Evolutionary conservation across 2,329 filamentous ascomycete genomes (phyloP), one percentile per base, ranked within the genome.

Genomic region (Colletotrichum eleusines): DNA sequence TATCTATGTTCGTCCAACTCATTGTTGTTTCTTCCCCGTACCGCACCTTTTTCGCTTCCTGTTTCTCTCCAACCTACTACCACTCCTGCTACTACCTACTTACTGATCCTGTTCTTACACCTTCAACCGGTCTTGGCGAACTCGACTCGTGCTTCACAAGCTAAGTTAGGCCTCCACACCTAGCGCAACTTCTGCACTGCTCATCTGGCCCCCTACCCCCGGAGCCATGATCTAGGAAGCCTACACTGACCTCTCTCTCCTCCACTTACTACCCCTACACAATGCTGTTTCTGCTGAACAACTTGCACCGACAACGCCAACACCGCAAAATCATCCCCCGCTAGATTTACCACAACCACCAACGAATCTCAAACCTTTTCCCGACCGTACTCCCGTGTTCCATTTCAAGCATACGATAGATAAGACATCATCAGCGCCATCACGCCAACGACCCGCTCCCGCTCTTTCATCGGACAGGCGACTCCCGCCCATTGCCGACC

Each of bases 321-420:
- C 72, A 71, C 42, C 73, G 69, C 51, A 75, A 70, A 50, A 77
- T 77, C 58, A 75, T 76, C 57, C 76, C 76, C 44, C 76, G 76
- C 59, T 78, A 77, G 74, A 57, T 65, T 38, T 59, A 46, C 40
- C 58, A 54, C 57, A 38, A 7, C 51, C 48, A 42, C 50, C 23
- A 53, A 33, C 26, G 38, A 33, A 33, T 20, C 18, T 5, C 42
- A 40, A 18, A 8, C 50, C 35, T 26, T 20, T 6, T 26, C 42
- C 35, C 20, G 35, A 44, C 35, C 42, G 35, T 8, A 67, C 28
- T 14, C 33, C 40, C 20, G 50, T 53, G 53, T 67, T 62, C 51
- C n/a, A 58, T 53, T 68, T n/a, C 35, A n/a, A 57, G 44, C 38
- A 62, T 35, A 35, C 35, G 26, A 44, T 69, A 46, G 2, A 46